Base-by-base conservation (phyloP, 805 yeast species). In the Yamadazyma phyllophila region DNA sequence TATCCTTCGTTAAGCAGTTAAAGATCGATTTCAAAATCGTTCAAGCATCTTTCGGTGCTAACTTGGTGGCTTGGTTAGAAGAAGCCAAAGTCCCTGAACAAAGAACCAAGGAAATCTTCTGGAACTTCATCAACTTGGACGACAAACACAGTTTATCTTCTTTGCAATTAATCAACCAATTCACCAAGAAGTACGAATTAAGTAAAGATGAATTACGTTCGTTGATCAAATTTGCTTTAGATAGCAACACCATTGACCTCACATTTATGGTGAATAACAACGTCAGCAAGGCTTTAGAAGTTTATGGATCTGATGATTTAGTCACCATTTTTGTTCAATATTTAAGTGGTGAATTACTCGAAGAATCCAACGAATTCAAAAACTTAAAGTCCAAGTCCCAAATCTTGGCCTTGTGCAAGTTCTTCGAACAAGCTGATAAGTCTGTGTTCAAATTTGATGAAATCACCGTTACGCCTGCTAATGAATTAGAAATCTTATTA, bases 251-350 rank as follows among this genome's bases (percentile, higher is more conserved):
- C 7, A 69, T 68, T 32, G 75, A 71, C 43, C 67, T 71, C 26
- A 66, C 74, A 7, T 72, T 69, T 58, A 57, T 72, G 57, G 65
- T 71, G 38, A 71, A 69, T 56, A 62, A 61, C 53, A 69, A 69
- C 49, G 69, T 71, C n/a, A 63, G 67, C 36, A 50, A 53, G 36
- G 67, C 73, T 29, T 52, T 69, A 47, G 47, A 53, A 34, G 56
- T 58, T 27, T 47, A 66, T 52, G 38, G 59, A 10, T 41, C 51
- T 31, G 67, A 67, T 41, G 58, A 58, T 26, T 60, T 62, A 49
- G 67, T 59, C 24, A 49, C 45, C 26, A 36, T 58, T 9, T 72
- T 72, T 57, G 52, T 54, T 32, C 55, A 59, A 40, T 71, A 68
- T 53, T 63, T 69, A 27, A 57, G 57, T 30, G 74, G 77, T 31